These are phyloP conservation scores for Amaranthus cruentus DNA, from an alignment of 148 eudicot species.

Conservation along the genomic window DNA sequence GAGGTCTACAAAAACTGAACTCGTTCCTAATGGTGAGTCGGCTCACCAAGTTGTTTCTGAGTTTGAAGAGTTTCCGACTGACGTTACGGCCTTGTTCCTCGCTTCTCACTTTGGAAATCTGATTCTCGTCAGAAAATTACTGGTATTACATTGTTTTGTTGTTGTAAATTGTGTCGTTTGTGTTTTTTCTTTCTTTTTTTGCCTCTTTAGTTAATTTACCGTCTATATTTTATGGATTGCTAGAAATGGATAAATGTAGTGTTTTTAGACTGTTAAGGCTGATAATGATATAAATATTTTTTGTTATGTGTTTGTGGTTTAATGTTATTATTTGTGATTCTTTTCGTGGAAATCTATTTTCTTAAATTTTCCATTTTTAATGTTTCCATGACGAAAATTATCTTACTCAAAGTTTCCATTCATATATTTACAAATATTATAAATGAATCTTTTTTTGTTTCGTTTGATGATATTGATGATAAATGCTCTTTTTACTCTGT, in stretches of 20 bases:
- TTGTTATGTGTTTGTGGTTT: too few relatives aligned
- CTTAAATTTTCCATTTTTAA: too few relatives aligned
- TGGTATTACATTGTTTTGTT: constrained; percentile 29
- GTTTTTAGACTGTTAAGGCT: not conserved
- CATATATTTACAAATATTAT: too few relatives aligned
- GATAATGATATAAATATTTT: too few relatives aligned
- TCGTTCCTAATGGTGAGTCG: constrained; percentile 46
- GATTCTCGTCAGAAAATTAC: constrained; percentile 44
- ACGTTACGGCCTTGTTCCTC: constrained; percentile 59
- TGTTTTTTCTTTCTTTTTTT: constrained; percentile 2
- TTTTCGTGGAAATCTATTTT: too few relatives aligned
- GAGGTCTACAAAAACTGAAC: constrained; percentile 43
- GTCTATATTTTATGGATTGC: not conserved
- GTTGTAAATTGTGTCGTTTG: not conserved
- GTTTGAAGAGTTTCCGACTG: constrained; percentile 64
- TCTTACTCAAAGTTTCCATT: too few relatives aligned
- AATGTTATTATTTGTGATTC: too few relatives aligned
- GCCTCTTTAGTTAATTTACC: not conserved
- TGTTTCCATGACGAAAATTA: too few relatives aligned
- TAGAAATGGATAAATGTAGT: not conserved
- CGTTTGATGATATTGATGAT: too few relatives aligned
- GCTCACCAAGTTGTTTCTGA: constrained; percentile 41
- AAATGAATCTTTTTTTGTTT: too few relatives aligned
- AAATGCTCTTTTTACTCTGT: too few relatives aligned
- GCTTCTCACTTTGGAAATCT: constrained; percentile 62